A percentile compares a stretch with the other conserved stretches of the same genome.
Conservation (phyloP, 2,329 filamentous ascomycete species). For the Botryosphaeria dothidea region DNA sequence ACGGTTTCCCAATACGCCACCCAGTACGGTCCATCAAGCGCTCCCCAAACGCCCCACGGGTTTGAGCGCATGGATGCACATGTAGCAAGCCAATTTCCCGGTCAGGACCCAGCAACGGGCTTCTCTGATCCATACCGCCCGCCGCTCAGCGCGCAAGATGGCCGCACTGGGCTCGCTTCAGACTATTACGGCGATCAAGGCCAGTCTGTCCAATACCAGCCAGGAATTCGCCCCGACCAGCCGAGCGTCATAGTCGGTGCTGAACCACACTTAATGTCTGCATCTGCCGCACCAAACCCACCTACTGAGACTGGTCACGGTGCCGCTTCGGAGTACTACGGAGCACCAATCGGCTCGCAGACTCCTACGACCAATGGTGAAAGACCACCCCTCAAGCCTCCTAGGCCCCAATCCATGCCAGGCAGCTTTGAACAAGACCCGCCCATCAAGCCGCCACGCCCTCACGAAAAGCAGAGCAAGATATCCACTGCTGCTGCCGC, state of each 20-base stretch:
- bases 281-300: conserved; percentile 53
- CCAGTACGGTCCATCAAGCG: conserved; percentile 35
- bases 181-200: conserved; percentile 66
- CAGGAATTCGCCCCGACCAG: conserved; percentile 57
- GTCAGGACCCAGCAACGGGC: conserved; percentile 53
- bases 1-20: conserved; percentile 38
- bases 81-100: conserved; percentile 60
- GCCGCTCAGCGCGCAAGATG: conserved; percentile 31
- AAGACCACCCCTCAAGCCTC: conserved; percentile 32
- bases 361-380: conserved; percentile 24
- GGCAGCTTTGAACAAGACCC: conserved; percentile 36
- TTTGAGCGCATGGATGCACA: conserved; percentile 35
- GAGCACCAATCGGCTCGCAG: neutral
- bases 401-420: conserved; percentile 34
- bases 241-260: conserved; percentile 56
- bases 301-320: conserved; percentile 61
- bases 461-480: conserved; percentile 31
- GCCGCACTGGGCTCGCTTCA: conserved; percentile 55
- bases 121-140: conserved; percentile 50
- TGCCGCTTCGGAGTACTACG: conserved; percentile 60
- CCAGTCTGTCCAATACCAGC: conserved; percentile 59
- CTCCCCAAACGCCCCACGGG: conserved; percentile 30
- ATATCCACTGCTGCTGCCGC: conserved; percentile 37
- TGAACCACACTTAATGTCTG: conserved; percentile 58
- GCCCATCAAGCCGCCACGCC: conserved; percentile 33